phyloP scores from a whole-genome alignment of 768 basidiomycete genomes.

The Pleurotus citrinopileatus region DNA sequence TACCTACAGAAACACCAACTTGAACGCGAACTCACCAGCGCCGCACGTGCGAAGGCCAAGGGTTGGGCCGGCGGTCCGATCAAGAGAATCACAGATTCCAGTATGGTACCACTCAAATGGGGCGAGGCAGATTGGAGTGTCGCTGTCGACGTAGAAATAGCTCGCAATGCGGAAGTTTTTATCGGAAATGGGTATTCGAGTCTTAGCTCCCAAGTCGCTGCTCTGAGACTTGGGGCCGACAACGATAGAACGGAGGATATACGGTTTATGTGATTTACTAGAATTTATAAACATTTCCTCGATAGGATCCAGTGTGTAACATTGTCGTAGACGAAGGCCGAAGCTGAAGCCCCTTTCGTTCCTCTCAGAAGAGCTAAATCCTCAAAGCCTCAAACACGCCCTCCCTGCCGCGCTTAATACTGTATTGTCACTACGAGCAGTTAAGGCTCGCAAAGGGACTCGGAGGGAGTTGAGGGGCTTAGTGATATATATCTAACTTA shows the following conservation, averaged over 20 bases:
- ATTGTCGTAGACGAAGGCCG: no score
- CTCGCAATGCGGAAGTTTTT: constrained; percentile 38
- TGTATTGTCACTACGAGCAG: constrained; percentile 30
- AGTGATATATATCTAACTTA: constrained; percentile 22
- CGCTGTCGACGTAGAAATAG: constrained; percentile 44
- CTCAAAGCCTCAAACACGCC: no score
- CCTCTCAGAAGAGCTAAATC: no score
- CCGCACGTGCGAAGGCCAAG: constrained; percentile 26
- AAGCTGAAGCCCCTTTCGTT: no score
- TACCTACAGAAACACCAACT: constrained; percentile 41
- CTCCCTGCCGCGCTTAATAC: no score
- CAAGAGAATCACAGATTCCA: constrained; percentile 37
- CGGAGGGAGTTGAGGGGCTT: constrained; percentile 13
- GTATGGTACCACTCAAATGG: constrained; percentile 30
- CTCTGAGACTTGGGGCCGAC: constrained; percentile 38
- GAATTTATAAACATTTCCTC: no score
- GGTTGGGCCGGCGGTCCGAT: constrained; percentile 42
- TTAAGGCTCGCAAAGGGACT: constrained; percentile 8
- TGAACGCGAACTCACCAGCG: constrained; percentile 31
- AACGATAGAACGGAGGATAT: constrained; percentile 33
- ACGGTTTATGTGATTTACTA: constrained; percentile 30
- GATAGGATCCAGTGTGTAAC: no score
- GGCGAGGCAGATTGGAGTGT: constrained; percentile 43
- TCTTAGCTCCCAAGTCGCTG: constrained; percentile 40
- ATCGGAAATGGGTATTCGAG: constrained; percentile 50